Evolutionary conservation across 805 yeast genomes (phyloP).

Genomic region (Metschnikowia lunata): DNA sequence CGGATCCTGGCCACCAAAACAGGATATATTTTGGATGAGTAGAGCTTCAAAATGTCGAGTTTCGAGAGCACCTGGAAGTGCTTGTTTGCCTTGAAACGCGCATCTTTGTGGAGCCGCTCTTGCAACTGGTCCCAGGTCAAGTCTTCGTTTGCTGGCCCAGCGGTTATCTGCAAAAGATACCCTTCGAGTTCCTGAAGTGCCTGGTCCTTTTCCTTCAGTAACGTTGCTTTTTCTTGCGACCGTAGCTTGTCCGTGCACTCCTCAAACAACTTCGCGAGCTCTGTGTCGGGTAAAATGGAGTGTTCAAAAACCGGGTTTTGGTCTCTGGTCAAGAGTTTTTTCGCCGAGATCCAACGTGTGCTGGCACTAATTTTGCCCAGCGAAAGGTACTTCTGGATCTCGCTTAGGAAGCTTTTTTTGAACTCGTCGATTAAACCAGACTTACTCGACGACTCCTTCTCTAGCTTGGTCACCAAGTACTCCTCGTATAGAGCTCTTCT

Average conservation of each 20-base stretch:
- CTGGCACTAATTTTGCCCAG: conserved; percentile 43
- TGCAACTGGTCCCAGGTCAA: conserved; percentile 38
- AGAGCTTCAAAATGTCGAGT: conserved; percentile 57
- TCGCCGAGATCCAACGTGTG: conserved; percentile 63
- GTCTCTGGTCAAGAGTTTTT: conserved; percentile 44
- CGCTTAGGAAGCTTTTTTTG: conserved; percentile 46
- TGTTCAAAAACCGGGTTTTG: conserved; percentile 65
- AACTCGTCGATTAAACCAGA: conserved; percentile 52
- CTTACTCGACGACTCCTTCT: conserved; percentile 50
- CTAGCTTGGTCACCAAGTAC: conserved; percentile 41
- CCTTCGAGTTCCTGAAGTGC: conserved; percentile 52
- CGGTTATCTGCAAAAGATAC: conserved; percentile 41
- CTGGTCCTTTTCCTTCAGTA: conserved; percentile 31
- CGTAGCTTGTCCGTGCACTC: conserved; percentile 45
- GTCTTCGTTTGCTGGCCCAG: conserved; percentile 22
- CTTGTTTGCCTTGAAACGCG: conserved; percentile 55
- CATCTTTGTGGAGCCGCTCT: conserved; percentile 36
- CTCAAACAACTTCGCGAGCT: conserved; percentile 51
- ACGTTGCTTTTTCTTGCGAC: conserved; percentile 21
- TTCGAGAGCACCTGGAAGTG: conserved; percentile 50
- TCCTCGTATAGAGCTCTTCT: conserved; percentile 63
- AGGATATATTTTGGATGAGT: conserved; percentile 37
- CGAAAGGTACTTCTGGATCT: conserved; percentile 36
- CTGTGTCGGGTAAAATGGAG: conserved; percentile 53
- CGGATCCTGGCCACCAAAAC: conserved; percentile 19